phyloP scores from a whole-genome alignment of 805 yeast genomes.

The Teunomyces pallodes region DNA sequence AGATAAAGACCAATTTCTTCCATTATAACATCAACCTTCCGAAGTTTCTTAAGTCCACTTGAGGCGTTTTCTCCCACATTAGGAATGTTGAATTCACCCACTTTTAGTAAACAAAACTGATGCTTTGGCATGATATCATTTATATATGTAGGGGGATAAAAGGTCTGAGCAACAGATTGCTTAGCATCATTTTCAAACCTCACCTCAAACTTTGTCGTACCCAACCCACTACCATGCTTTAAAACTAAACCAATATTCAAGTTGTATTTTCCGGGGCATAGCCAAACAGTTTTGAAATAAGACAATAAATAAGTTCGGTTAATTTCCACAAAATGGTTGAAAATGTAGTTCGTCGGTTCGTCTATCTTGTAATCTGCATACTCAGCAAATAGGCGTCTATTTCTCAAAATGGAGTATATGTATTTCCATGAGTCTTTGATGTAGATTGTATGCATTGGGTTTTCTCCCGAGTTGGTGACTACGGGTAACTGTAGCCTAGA shows the following conservation, averaged over 20 bases:
- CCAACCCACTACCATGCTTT: constrained; percentile 55
- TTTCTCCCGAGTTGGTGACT: constrained; percentile 9
- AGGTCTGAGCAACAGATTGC: constrained; percentile 31
- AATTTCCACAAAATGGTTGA: constrained; percentile 45
- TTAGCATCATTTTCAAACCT: constrained; percentile 26
- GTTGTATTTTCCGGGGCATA: constrained; percentile 50
- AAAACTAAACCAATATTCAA: constrained; percentile 50
- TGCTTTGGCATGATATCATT: constrained; percentile 55
- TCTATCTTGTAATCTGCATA: constrained; percentile 42
- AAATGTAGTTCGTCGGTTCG: constrained; percentile 45
- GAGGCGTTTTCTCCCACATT: constrained; percentile 4
- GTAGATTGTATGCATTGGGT: constrained; percentile 25
- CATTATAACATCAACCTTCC: constrained; percentile 43
- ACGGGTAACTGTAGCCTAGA: constrained; percentile 26
- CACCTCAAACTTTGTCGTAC: constrained; percentile 55
- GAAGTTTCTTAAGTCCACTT: constrained; percentile 18
- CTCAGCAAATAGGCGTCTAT: constrained; percentile 53
- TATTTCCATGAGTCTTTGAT: constrained; percentile 56
- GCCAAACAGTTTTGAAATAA: constrained; percentile 43
- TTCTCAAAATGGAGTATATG: constrained; percentile 48
- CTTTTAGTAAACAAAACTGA: constrained; percentile 47
- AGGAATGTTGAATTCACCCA: constrained; percentile 48
- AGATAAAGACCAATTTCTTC: constrained; percentile 56
- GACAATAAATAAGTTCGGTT: constrained; percentile 50
- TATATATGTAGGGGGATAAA: constrained; percentile 57